Conservation (phyloP, 805 yeast species). For the Huiozyma sinensis region DNA sequence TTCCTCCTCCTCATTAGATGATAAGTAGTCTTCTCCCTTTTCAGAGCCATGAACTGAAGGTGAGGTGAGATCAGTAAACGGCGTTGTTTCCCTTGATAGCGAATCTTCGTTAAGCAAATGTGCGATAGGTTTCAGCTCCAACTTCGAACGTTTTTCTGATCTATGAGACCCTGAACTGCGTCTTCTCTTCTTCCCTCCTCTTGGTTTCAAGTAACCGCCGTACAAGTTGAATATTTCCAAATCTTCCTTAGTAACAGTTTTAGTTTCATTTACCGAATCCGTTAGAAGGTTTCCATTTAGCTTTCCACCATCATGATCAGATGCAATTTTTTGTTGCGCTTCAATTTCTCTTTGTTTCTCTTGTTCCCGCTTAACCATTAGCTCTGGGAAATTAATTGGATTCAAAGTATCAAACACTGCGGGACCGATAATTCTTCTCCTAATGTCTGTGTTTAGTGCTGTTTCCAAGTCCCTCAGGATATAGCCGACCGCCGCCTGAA, state of each 20-base stretch:
- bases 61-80: slow-evolving; percentile 2
- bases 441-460: slow-evolving; percentile 57
- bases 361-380: slow-evolving; percentile 27
- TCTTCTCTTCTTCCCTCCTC: slow-evolving; percentile 8
- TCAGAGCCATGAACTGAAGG: slow-evolving; percentile 7
- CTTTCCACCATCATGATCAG: not conserved
- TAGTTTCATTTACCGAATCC: slow-evolving; percentile 4
- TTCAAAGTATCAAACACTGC: slow-evolving; percentile 49
- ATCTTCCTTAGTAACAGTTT: slow-evolving; percentile 17
- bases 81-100: slow-evolving; percentile 15
- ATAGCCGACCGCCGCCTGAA: slow-evolving; percentile 48
- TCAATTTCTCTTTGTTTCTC: slow-evolving; percentile 16
- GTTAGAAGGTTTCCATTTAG: not conserved
- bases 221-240: slow-evolving; percentile 29
- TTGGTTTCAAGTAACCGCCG: slow-evolving; percentile 14
- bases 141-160: slow-evolving; percentile 10
- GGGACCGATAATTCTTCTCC: slow-evolving; percentile 65
- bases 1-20: slow-evolving; percentile 5
- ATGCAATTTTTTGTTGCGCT: not conserved
- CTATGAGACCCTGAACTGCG: slow-evolving; percentile 3
- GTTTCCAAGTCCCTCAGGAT: slow-evolving; percentile 54
- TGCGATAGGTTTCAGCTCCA: slow-evolving; percentile 19
- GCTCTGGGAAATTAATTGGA: slow-evolving; percentile 47
- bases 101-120: slow-evolving; percentile 24
- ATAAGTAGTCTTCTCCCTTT: slow-evolving; percentile 6